Base-by-base conservation (phyloP, 2,329 filamentous ascomycete genomes). In the Teratosphaeria epicoccoides region DNA sequence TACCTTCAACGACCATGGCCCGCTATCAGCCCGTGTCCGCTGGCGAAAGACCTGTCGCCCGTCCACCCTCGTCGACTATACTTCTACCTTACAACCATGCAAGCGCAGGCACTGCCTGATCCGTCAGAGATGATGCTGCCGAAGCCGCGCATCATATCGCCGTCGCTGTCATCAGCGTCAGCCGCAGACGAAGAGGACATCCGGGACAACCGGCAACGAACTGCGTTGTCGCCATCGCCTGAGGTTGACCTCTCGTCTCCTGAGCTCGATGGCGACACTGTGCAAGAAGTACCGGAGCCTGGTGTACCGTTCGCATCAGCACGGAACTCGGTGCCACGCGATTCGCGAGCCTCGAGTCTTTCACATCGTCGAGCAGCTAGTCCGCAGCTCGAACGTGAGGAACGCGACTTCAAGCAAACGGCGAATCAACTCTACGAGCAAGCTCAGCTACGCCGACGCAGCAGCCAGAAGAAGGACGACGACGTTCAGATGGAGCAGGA, bases 361-460 rank as follows among this genome's bases (percentile, higher is more conserved):
- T 68, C 73, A 84, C 61, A 80, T 55, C 77, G 82, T 55, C 82
- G 87, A 54, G 85, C 84, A n/a, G 82, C 85, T 23, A 93, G 88
- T 57, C 90, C 91, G 49, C 88, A 89, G 14, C 76, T 97, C 33
- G 91, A 97, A 72, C 88, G 87, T 62, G 91, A 97, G 61, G 91
- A 97, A 75, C 87, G 86, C 65, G 93, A 97, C 70, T 98, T 98
- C 66, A 96, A 91, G 6, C 88, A 95, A 71, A 97, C 90, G 1
- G 93, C 93, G 14, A 87, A 88, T 59, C 88, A 85, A 47, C 80
- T 97, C 61, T 87, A 81, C 78, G 70, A 77, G 75, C 58, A 73
- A 68, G 56, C 71, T 62, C 66, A 76, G 64, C 57, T 67, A 62
- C 23, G 23, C 12, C 60, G 70, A 59, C 51, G 71, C 63, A 63